Conservation (phyloP, 352 stramenopile genomes). For the Globisporangium megalacanthum region DNA sequence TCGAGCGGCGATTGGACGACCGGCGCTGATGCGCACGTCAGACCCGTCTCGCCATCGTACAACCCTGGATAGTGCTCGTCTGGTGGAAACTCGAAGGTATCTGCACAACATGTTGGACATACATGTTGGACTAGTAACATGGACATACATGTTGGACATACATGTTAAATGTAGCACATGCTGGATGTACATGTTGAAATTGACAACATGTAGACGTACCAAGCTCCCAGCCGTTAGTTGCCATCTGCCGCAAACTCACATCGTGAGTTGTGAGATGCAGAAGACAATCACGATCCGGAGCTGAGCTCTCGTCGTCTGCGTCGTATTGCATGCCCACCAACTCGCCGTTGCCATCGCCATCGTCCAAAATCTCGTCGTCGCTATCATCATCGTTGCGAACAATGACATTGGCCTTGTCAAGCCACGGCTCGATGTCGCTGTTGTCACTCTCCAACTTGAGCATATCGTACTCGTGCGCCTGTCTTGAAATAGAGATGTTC, state of each 20-base stretch:
- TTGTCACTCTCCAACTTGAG: neutral
- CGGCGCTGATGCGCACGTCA: no score
- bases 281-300: neutral
- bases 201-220: no score
- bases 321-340: neutral
- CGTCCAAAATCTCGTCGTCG: neutral
- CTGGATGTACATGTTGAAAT: no score
- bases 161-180: no score
- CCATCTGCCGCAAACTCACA: no score
- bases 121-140: neutral
- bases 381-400: neutral
- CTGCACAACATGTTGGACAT: no score
- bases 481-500: neutral
- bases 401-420: neutral
- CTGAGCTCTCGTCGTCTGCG: neutral
- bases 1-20: neutral
- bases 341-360: neutral
- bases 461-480: neutral
- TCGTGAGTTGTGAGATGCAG: neutral
- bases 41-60: no score
- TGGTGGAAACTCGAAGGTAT: no score
- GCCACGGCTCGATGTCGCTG: neutral
- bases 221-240: no score
- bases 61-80: no score
- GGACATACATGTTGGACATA: neutral